Base-by-base conservation (phyloP, 805 yeast species). In the Lachancea nothofagi region DNA sequence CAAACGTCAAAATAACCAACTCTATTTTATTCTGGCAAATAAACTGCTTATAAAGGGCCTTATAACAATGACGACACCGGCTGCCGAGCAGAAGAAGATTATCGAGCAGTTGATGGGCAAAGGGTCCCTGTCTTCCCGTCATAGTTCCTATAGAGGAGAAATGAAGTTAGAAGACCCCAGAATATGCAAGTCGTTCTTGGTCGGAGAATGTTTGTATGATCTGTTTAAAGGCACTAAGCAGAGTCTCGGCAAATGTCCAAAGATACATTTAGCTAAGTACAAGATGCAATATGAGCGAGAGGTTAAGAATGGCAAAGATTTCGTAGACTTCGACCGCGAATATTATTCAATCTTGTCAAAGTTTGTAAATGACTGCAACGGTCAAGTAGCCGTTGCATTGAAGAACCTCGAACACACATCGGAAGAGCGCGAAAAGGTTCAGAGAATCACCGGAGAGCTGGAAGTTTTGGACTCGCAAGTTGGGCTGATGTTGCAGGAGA, bases 151-250 rank as follows among this genome's bases (percentile, higher is more conserved):
- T 23, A 10, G 38, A 13, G 30, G 35, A 2, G 38, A 34, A 27
- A 33, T 65, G 46, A 59, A 70, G 38, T 58, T 80, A 36, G 61
- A 64, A 25, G 80, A 78, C 38, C 70, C 77, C 10, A 67, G 76
- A 31, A 78, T 87, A 5, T 89, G 97, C 62, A 83, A 83, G 56
- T 69, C 83, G 14, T 89, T 80, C 56, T 59, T 89, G n/a, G 85
- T 86, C 12, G 96, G 93, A 0, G 73, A 75, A 7, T 89, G 97
- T 51, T 90, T 95, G 0, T 80, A 83, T 57, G 96, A 88, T 47
- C 59, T 88, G 33, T 84, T 89, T 54, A 71, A 71, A 9, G 85
- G 86, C 5, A 85, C 96, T 9, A 88, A 87, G 57, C 83, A 82
- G 54, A 85, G 83, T 54, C 62, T 84, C 46, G 96, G 96, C 1